Base-by-base conservation (phyloP, 495 filamentous ascomycete genomes). In the Aspergillus saccharolyticus region DNA sequence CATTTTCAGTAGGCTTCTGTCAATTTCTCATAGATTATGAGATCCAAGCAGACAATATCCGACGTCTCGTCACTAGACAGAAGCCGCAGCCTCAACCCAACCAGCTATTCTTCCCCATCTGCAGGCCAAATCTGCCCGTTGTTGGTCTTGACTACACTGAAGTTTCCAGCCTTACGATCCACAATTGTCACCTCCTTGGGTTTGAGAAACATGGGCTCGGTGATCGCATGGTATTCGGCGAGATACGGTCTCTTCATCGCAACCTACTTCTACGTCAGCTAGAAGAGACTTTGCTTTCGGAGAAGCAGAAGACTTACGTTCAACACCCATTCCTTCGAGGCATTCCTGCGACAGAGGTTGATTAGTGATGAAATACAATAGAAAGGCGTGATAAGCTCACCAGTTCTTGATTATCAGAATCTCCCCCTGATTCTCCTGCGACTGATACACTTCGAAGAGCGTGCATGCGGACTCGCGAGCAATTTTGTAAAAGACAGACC, bases 111-210 rank as follows among this genome's bases (percentile, higher is more conserved):
- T 9, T 39, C 6, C 10, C 33, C 33, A 39, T 39, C 33, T 12
- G 33, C 33, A 2, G 33, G 33, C 33, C 49, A 33, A 20, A 52
- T 52, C 49, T 52, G 15, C 3, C 49, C 49, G 18, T 52, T 52
- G 5, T 33, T 52, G 25, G 18, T 30, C 49, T 52, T 52, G 2
- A 52, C 22, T 4, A 52, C 25, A 52, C 49, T 52, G 17, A 17
- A 52, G 17, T 52, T 30, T 25, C 24, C 49, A 52, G 25, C 49
- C 21, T 33, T 30, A 10, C 49, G 49, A 20, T 52, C 49, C 21
- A 4, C 15, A 20, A 52, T 33, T 20, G 4, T 33, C 17, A 52
- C 19, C 21, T 52, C 18, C 15, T 52, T 52, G 4, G 49, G 49
- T 25, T 20, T 28, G 49, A 52, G 2, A 15, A 52, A 52, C 14